Evolutionary conservation across 129 eudicot genomes (phyloP).

Genomic region (Apium graveolens): DNA sequence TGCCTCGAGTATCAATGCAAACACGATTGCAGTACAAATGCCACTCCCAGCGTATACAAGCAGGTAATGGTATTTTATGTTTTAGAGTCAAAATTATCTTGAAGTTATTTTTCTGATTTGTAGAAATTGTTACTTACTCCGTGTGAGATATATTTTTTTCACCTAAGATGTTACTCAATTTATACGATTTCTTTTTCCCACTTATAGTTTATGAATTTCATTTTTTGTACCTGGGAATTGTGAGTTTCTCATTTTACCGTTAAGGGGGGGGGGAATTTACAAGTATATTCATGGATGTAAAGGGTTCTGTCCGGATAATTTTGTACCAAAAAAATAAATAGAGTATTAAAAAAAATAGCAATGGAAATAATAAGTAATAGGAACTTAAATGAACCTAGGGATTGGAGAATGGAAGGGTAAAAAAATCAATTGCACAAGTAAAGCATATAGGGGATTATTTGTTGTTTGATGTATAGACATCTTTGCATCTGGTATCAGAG

Average conservation of each 20-base stretch:
- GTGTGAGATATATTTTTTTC: not conserved
- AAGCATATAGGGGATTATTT: too few species aligned
- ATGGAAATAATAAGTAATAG: not conserved
- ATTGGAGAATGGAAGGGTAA: not conserved
- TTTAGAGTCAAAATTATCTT: not conserved
- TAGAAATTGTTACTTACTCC: too few species aligned
- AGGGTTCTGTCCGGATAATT: not conserved
- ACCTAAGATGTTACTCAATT: too few species aligned
- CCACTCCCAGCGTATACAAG: conserved; percentile 76
- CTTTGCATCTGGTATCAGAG: too few species aligned
- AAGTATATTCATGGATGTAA: too few species aligned
- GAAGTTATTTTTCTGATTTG: not conserved
- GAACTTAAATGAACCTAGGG: not conserved
- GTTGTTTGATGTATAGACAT: too few species aligned
- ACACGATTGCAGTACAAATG: conserved; percentile 80
- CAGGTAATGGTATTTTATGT: conserved; percentile 52
- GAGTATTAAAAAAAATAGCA: not conserved
- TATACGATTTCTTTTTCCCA: too few species aligned
- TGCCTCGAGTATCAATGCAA: conserved; percentile 70
- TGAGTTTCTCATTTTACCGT: not conserved
- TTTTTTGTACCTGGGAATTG: not conserved
- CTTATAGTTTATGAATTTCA: not conserved
- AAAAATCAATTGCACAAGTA: too few species aligned
- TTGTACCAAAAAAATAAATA: not conserved
- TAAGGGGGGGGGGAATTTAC: too few species aligned